Percentiles rank a stretch among this genome's conserved stretches.
Evolutionary conservation across 2,329 filamentous ascomycete species (phyloP).

Genomic region (Fusarium praegraminearum): DNA sequence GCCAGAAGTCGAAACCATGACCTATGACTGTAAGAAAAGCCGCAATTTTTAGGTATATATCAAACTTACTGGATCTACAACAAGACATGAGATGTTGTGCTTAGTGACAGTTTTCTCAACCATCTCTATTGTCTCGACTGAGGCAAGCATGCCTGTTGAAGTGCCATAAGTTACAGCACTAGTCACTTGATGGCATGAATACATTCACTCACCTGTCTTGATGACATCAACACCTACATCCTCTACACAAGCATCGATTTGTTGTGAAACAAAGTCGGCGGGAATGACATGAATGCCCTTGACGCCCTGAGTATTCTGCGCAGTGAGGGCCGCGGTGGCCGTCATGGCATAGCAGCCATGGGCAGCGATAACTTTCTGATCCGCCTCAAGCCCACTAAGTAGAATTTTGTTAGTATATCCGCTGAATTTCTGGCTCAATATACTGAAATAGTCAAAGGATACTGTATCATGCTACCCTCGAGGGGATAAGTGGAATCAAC

Average conservation of each 20-base stretch:
- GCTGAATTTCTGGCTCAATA: neutral
- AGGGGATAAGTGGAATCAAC: conserved; percentile 47
- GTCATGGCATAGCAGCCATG: conserved; percentile 98
- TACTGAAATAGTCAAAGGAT: neutral
- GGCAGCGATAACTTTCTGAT: conserved; percentile 92
- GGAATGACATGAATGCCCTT: conserved; percentile 84
- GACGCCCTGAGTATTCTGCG: conserved; percentile 91
- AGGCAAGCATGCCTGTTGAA: conserved; percentile 55
- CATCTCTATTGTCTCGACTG: conserved; percentile 54
- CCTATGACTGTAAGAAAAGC: conserved; percentile 62
- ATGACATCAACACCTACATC: conserved; percentile 91
- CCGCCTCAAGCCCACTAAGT: conserved; percentile 87
- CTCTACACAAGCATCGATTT: conserved; percentile 85
- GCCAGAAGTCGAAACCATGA: conserved; percentile 92
- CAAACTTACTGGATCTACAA: conserved; percentile 55
- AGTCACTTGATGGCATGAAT: neutral
- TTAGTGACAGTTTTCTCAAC: conserved; percentile 50
- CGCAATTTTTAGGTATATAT: neutral
- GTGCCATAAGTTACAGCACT: neutral
- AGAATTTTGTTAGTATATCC: neutral
- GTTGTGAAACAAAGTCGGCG: conserved; percentile 80
- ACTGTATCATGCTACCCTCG: conserved; percentile 11
- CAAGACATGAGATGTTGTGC: conserved; percentile 49
- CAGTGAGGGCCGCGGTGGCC: conserved; percentile 93
- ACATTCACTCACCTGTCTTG: conserved; percentile 78